A percentile compares a stretch with the other conserved stretches of the same genome.
phyloP scores from a whole-genome alignment of 2,329 filamentous ascomycete genomes.

The Hypocrella siamensis region DNA sequence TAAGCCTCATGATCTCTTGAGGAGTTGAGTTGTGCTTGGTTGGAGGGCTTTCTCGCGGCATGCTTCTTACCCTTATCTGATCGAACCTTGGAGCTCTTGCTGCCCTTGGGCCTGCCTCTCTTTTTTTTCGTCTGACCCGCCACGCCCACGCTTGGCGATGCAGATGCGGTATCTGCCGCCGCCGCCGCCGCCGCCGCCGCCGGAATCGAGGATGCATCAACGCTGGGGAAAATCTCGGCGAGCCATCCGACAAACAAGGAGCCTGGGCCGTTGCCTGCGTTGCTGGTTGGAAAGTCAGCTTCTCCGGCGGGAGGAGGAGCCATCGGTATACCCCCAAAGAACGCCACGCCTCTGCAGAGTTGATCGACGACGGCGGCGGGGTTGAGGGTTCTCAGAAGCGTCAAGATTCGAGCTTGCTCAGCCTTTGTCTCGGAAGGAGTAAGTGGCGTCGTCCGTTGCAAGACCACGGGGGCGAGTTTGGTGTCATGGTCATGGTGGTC shows the following conservation, averaged over 20 bases:
- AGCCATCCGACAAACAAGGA: constrained; percentile 45
- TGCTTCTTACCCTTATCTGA: constrained; percentile 5
- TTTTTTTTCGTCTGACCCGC: constrained; percentile 20
- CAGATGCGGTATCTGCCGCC: constrained; percentile 1
- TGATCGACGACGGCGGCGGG: constrained; percentile 44
- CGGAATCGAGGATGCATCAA: background rate
- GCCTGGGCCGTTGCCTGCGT: constrained; percentile 38
- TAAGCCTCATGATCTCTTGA: background rate
- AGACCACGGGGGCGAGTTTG: constrained; percentile 1
- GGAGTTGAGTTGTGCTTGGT: background rate
- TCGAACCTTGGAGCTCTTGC: constrained; percentile 18
- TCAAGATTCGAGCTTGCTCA: constrained; percentile 44
- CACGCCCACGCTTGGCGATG: background rate
- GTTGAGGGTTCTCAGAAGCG: constrained; percentile 37
- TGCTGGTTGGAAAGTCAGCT: constrained; percentile 36
- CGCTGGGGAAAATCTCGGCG: constrained; percentile 37
- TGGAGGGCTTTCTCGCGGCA: background rate
- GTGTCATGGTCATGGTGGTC: background rate
- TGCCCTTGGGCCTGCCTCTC: constrained; percentile 41
- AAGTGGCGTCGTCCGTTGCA: constrained; percentile 5
- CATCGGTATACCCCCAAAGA: constrained; percentile 44
- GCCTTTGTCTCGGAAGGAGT: constrained; percentile 33
- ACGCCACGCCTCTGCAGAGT: constrained; percentile 45
- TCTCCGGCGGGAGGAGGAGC: constrained; percentile 34
- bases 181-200: background rate